These are phyloP conservation scores for Pseudocercospora eumusae DNA, from an alignment of 2,329 filamentous ascomycete species.

Conservation along the genomic window DNA sequence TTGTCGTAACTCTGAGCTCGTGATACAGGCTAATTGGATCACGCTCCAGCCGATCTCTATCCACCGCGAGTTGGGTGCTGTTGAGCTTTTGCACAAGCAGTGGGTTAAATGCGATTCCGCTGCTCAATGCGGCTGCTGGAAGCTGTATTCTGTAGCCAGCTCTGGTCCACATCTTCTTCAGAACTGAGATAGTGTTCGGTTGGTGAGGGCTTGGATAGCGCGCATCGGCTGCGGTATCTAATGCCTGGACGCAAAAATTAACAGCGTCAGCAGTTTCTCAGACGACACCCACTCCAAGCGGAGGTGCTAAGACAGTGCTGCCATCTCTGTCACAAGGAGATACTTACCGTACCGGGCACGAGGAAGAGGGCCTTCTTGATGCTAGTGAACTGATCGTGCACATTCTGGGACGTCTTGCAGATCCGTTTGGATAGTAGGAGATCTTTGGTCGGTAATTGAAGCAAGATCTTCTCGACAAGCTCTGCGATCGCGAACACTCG, in stretches of 20 bases:
- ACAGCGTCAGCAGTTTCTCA: too few species aligned
- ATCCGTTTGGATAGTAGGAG: slow-evolving; percentile 2
- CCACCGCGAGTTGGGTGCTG: neutral
- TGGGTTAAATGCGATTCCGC: neutral
- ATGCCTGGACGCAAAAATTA: too few species aligned
- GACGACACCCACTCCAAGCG: too few species aligned
- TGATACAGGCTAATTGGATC: neutral
- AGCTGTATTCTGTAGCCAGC: neutral
- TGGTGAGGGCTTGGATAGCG: neutral
- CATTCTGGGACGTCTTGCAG: neutral
- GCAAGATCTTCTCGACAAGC: slow-evolving; percentile 6
- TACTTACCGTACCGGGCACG: neutral
- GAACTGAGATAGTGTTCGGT: neutral
- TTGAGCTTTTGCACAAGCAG: neutral
- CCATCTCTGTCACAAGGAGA: too few species aligned
- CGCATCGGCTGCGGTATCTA: neutral
- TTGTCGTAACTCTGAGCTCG: neutral
- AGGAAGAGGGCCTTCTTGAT: slow-evolving; percentile 12
- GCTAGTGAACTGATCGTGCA: neutral
- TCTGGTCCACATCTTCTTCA: neutral
- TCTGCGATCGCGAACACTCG: neutral
- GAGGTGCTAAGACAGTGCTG: too few species aligned
- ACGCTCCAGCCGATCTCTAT: neutral
- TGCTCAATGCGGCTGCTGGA: neutral
- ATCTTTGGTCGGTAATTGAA: neutral